Evolutionary conservation across 495 filamentous ascomycete species (phyloP).

Genomic region (Neurospora terricola): DNA sequence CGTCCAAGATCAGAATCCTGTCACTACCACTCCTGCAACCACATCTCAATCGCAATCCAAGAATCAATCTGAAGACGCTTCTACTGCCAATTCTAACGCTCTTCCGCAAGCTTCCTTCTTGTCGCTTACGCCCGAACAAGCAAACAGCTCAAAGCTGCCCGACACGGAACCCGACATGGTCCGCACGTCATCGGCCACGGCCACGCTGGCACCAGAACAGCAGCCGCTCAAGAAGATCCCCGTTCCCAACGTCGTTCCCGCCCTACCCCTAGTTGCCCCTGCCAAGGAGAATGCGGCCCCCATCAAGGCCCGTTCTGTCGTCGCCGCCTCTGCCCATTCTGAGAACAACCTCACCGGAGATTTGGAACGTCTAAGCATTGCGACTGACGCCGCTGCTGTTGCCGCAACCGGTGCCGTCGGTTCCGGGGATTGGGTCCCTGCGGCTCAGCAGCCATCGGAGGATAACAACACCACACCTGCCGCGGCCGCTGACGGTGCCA

Average conservation of each 20-base stretch:
- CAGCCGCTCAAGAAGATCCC: neutral
- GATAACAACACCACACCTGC: neutral
- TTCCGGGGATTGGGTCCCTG: neutral
- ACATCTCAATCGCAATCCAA: neutral
- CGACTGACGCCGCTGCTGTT: neutral
- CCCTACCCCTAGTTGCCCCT: conserved; percentile 8
- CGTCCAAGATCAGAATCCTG: neutral
- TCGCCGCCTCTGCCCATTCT: neutral
- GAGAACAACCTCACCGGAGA: conserved; percentile 2
- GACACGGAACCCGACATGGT: neutral
- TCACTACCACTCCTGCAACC: neutral
- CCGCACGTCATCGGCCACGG: conserved; percentile 8
- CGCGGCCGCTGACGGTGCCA: neutral
- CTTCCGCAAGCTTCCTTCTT: neutral
- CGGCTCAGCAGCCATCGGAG: neutral
- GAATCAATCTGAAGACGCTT: neutral
- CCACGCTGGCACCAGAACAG: neutral
- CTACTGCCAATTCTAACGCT: neutral
- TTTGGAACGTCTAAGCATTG: neutral
- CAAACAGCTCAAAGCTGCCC: neutral
- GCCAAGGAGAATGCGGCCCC: conserved; percentile 6
- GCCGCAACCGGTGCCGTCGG: neutral
- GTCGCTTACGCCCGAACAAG: neutral
- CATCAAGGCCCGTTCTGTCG: neutral
- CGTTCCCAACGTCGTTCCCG: conserved; percentile 11